Evolutionary conservation across 2,329 filamentous ascomycete species (phyloP), one percentile per base, ranked within the genome.

Genomic region (Rhynchosporium agropyri): DNA sequence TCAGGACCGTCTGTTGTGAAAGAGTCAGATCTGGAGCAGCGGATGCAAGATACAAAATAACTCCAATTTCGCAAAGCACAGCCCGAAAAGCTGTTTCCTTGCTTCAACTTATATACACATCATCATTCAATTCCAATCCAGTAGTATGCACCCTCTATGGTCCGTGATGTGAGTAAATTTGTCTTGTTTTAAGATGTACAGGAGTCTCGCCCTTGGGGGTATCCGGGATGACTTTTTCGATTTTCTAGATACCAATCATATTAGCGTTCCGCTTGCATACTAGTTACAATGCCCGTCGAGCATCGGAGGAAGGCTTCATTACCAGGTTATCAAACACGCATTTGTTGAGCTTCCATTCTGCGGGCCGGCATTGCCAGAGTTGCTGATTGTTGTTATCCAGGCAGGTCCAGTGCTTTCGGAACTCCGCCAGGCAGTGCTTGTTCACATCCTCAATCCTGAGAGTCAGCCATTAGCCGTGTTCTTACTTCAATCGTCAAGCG

Each of bases 351-450:
- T 88, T 88, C 85, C 91, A 89, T 83, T 99, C 95, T 68, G 85
- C 82, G 74, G 87, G 88, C 72, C 95, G 87, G 82, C 95, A 99
- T 75, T 98, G 92, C 90, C 92, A 99, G 64, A 98, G 81, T 79
- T 97, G 91, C 75, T 99, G 95, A 83, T 99, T 99, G 82, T 96
- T 93, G 81, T 96, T 89, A 75, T 99, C 95, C 63, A 99, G 84
- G 75, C 95, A 99, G 74, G 91, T 84, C 92, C 93, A 99, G 81
- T 99, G 95, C 74, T 86, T 85, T 72, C 91, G 89, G 84, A 99
- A 99, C 79, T 97, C 85, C 67, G 89, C 84, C 62, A 99, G 81
- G 79, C 95, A 99, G 82, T 91, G 87, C 78, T 91, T 94, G 83
- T 97, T 98, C 81, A 99, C 89, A 77, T 99, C 95, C 74, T 94